These are phyloP conservation scores for Cubamyces sp. DNA, from an alignment of 768 basidiomycete genomes.

Conservation along the genomic window DNA sequence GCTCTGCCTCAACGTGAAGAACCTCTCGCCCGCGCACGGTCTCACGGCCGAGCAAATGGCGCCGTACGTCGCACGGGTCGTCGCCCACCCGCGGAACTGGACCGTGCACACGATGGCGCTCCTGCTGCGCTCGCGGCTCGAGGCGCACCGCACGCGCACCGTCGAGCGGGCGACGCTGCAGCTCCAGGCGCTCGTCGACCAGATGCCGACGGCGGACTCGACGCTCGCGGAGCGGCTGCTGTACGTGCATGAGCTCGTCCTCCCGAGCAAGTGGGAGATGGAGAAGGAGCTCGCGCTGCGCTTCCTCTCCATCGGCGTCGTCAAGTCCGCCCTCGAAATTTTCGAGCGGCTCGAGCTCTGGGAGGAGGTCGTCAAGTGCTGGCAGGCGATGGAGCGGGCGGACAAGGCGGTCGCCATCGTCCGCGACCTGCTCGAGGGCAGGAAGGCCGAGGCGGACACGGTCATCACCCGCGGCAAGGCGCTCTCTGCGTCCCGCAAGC, in stretches of 20 bases:
- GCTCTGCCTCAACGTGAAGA: constrained; percentile 87
- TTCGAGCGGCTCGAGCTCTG: constrained; percentile 97
- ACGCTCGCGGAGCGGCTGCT: constrained; percentile 70
- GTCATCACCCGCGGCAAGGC: constrained; percentile 66
- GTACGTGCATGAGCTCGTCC: constrained; percentile 77
- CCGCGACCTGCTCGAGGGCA: constrained; percentile 81
- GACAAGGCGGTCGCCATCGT: constrained; percentile 84
- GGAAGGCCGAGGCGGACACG: constrained; percentile 79
- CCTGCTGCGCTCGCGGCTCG: constrained; percentile 89
- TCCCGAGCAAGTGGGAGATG: constrained; percentile 94
- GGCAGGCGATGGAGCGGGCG: constrained; percentile 76
- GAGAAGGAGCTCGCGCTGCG: constrained; percentile 87
- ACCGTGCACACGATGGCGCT: constrained; percentile 96
- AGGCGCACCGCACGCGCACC: constrained; percentile 86
- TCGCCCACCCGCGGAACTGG: constrained; percentile 93
- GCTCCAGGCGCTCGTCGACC: constrained; percentile 93
- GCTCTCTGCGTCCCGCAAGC: constrained; percentile 44
- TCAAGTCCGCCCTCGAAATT: constrained; percentile 89
- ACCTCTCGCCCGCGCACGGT: constrained; percentile 88
- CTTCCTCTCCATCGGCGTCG: constrained; percentile 83
- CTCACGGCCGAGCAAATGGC: constrained; percentile 91
- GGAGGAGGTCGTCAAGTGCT: constrained; percentile 94
- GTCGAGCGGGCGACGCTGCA: constrained; percentile 92
- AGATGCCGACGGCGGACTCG: constrained; percentile 91
- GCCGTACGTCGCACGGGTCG: constrained; percentile 88